phyloP scores from a whole-genome alignment of 768 basidiomycete species.

The Rhodotorula graminis region DNA sequence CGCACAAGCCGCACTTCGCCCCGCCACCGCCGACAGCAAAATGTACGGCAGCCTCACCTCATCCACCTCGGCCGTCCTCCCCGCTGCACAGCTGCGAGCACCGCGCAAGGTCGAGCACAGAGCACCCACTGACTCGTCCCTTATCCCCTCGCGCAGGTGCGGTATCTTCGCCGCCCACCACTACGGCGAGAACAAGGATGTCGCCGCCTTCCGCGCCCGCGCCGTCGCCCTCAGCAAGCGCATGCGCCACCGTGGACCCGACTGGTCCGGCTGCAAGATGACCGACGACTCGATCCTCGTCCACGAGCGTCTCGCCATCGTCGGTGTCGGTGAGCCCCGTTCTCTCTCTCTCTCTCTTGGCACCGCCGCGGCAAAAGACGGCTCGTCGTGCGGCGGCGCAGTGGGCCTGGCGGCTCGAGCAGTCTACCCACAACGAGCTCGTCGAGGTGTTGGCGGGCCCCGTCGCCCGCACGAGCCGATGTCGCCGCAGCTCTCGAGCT shows the following conservation, averaged over 20 bases:
- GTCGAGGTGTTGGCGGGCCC: too few relatives aligned
- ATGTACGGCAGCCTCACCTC: not conserved
- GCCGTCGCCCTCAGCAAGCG: conserved; percentile 64
- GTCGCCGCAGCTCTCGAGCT: too few relatives aligned
- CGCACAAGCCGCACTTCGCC: not conserved
- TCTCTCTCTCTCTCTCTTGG: not conserved
- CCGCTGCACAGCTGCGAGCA: too few relatives aligned
- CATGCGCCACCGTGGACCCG: conserved; percentile 89
- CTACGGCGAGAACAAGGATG: conserved; percentile 26
- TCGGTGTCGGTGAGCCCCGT: conserved; percentile 78
- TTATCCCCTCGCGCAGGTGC: conserved; percentile 29
- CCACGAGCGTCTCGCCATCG: conserved; percentile 94
- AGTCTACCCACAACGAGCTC: too few relatives aligned
- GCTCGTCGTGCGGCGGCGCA: too few relatives aligned
- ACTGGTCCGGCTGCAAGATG: conserved; percentile 95
- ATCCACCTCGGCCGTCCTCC: not conserved
- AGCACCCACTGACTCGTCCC: not conserved
- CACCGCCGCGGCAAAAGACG: not conserved
- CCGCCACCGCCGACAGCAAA: not conserved
- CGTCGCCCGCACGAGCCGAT: too few relatives aligned
- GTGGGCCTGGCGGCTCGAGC: too few relatives aligned
- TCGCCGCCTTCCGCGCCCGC: conserved; percentile 37
- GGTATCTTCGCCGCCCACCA: conserved; percentile 42
- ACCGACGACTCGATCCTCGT: conserved; percentile 61
- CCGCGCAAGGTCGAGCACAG: not conserved